A percentile compares a stretch with the other conserved stretches of the same genome.
Conservation (phyloP, 306 rosid species). For the Betula pendula region DNA sequence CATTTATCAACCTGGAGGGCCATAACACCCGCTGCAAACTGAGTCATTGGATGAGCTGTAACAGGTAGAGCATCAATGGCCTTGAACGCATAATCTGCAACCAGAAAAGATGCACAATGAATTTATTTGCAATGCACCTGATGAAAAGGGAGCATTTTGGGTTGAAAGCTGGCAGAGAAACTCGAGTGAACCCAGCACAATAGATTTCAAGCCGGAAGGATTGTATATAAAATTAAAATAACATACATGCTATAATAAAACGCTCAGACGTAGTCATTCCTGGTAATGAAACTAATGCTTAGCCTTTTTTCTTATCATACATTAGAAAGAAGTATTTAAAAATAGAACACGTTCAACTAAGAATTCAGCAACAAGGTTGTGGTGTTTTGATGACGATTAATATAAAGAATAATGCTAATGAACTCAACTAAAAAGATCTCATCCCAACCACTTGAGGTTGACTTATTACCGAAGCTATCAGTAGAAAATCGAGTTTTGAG, state of each 20-base stretch:
- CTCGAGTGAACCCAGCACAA: constrained; percentile 1
- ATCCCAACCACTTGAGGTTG: background rate
- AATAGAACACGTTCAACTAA: background rate
- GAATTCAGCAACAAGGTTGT: background rate
- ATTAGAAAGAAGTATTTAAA: background rate
- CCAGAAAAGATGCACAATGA: constrained; percentile 30
- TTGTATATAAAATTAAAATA: background rate
- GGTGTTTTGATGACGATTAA: background rate
- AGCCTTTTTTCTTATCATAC: background rate
- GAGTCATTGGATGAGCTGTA: constrained; percentile 96
- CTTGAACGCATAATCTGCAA: constrained; percentile 82
- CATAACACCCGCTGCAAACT: constrained; percentile 91
- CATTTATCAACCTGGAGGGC: constrained; percentile 82
- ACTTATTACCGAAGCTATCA: background rate
- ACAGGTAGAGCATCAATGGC: constrained; percentile 91
- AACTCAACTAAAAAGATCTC: background rate
- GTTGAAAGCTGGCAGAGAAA: background rate
- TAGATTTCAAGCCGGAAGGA: background rate
- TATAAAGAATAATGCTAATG: background rate
- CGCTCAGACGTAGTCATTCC: background rate
- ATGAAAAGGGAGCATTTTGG: constrained; percentile 9
- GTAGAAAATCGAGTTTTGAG: background rate
- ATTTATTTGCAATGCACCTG: constrained; percentile 1
- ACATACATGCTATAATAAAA: constrained; percentile 19
- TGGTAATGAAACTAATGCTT: background rate